Conservation (phyloP, 192 early-diverging fungal species). For the Entomortierella chlamydospora region DNA sequence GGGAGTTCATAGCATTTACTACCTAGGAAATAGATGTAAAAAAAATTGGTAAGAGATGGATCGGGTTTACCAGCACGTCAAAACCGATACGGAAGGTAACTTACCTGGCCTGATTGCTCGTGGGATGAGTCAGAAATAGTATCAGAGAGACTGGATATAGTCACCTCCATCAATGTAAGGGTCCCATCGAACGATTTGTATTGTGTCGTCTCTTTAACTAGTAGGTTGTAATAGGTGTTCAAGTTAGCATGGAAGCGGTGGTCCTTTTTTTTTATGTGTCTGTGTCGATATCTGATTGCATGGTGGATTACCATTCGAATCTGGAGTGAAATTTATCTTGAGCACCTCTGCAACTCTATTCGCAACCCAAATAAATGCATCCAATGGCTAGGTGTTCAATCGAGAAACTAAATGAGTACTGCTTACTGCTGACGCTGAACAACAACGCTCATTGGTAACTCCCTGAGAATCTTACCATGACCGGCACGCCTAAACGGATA, state of each 20-base stretch:
- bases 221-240: too few species aligned
- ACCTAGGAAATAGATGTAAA: background rate
- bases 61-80: background rate
- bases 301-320: background rate
- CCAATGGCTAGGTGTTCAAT: constrained; percentile 25
- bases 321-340: constrained; percentile 1
- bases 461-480: constrained; percentile 12
- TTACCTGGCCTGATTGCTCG: constrained; percentile 20
- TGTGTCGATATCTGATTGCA: background rate
- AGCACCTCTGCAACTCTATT: constrained; percentile 30
- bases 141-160: constrained; percentile 38
- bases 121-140: constrained; percentile 21
- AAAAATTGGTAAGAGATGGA: background rate
- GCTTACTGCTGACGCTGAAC: background rate
- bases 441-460: too few species aligned
- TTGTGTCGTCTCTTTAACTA: constrained; percentile 23
- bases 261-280: too few species aligned
- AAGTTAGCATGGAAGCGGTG: too few species aligned
- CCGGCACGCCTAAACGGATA: constrained; percentile 36
- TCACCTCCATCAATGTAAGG: constrained; percentile 40
- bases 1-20: constrained; percentile 28
- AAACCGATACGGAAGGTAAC: background rate
- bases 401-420: background rate
- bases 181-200: constrained; percentile 36
- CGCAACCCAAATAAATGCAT: constrained; percentile 39